phyloP scores from a whole-genome alignment of 1,284 basidiomycete species.

The Violaceomyces palustris region DNA sequence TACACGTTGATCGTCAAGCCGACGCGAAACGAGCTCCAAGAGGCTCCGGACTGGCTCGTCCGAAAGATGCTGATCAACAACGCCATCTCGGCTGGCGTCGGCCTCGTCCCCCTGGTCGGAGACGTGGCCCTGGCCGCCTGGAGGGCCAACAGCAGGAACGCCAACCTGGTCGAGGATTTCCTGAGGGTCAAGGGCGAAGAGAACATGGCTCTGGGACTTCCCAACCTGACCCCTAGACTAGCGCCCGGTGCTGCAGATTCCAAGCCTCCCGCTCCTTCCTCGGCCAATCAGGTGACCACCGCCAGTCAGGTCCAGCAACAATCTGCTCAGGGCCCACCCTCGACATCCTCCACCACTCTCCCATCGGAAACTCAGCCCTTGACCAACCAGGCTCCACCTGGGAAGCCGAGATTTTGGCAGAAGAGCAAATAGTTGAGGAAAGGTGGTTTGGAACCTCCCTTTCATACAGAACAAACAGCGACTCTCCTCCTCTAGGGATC shows the following conservation, averaged over 20 bases:
- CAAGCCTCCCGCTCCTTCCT: slow-evolving; percentile 9
- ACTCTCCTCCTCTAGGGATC: too few species aligned
- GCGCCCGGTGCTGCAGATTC: slow-evolving; percentile 11
- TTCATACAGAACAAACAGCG: too few species aligned
- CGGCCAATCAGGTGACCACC: too few species aligned
- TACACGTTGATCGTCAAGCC: slow-evolving; percentile 75
- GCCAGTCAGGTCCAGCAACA: background rate
- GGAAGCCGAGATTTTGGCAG: too few species aligned
- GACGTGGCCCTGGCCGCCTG: slow-evolving; percentile 70
- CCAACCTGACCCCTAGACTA: slow-evolving; percentile 25
- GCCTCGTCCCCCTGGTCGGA: slow-evolving; percentile 72
- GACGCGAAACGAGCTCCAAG: slow-evolving; percentile 64
- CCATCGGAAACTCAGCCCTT: slow-evolving; percentile 2
- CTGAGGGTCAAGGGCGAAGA: slow-evolving; percentile 35
- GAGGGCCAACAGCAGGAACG: slow-evolving; percentile 88
- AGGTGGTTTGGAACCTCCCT: too few species aligned
- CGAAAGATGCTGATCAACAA: slow-evolving; percentile 69
- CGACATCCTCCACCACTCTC: background rate
- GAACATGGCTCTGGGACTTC: slow-evolving; percentile 33
- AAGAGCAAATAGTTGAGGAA: too few species aligned
- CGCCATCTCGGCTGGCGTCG: slow-evolving; percentile 65
- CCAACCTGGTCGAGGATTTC: slow-evolving; percentile 53
- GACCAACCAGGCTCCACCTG: slow-evolving; percentile 1
- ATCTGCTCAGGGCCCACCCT: slow-evolving; percentile 11
- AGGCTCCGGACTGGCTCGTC: slow-evolving; percentile 41